A percentile compares a stretch with the other conserved stretches of the same genome.
Conservation (phyloP, 2,329 filamentous ascomycete genomes). For the Sporothrix phasma region DNA sequence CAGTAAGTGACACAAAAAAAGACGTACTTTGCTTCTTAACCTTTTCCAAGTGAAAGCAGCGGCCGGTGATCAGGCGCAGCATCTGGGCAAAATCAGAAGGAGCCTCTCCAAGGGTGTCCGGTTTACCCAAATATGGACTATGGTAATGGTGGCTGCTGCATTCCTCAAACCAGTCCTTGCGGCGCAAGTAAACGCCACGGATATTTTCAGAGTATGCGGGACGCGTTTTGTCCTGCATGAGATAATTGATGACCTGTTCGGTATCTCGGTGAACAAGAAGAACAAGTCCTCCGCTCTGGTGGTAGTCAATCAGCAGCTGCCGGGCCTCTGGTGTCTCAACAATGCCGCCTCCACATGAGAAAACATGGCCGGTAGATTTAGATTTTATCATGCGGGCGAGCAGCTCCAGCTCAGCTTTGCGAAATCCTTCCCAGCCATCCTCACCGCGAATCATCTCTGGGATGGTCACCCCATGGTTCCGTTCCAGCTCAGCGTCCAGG, state of each 20-base stretch:
- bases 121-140: slow-evolving; percentile 54
- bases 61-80: slow-evolving; percentile 57
- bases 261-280: slow-evolving; percentile 82
- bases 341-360: slow-evolving; percentile 89
- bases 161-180: slow-evolving; percentile 80
- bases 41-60: slow-evolving; percentile 43
- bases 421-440: slow-evolving; percentile 79
- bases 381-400: slow-evolving; percentile 65
- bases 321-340: slow-evolving; percentile 78
- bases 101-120: slow-evolving; percentile 28
- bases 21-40: slow-evolving; percentile 59
- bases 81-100: slow-evolving; percentile 66
- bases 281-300: slow-evolving; percentile 68
- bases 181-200: slow-evolving; percentile 77
- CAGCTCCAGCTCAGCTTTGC: slow-evolving; percentile 65
- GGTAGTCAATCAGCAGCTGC: slow-evolving; percentile 62
- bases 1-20: slow-evolving; percentile 87
- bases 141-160: slow-evolving; percentile 95
- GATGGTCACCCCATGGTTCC: slow-evolving; percentile 61
- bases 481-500: slow-evolving; percentile 79
- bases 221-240: slow-evolving; percentile 78
- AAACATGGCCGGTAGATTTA: slow-evolving; percentile 64
- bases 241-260: slow-evolving; percentile 76
- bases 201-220: slow-evolving; percentile 92
- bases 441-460: slow-evolving; percentile 69